These are phyloP conservation scores for Didymosphaeria variabile DNA, from an alignment of 2,329 filamentous ascomycete species.

Conservation along the genomic window DNA sequence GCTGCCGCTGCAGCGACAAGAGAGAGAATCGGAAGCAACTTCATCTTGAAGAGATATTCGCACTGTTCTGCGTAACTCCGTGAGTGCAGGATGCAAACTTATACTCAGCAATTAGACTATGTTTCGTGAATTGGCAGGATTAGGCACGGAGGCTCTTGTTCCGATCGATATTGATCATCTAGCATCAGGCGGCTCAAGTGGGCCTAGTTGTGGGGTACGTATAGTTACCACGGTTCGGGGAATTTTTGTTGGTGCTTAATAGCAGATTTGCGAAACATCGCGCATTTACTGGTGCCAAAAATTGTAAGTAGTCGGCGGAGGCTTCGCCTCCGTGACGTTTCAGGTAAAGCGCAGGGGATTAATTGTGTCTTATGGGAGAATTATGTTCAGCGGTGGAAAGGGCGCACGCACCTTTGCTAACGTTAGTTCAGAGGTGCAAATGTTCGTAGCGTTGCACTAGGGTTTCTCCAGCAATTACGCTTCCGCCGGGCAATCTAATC, in stretches of 20 bases:
- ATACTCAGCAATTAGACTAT: not conserved
- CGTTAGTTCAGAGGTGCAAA: not conserved
- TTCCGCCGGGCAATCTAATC: not conserved
- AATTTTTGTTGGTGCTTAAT: not conserved
- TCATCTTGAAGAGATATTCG: constrained; percentile 30
- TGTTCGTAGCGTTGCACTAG: not conserved
- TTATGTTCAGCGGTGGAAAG: not conserved
- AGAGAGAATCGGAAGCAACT: constrained; percentile 27
- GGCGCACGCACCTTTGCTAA: not conserved
- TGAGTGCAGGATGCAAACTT: not conserved
- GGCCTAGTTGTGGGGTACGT: not conserved
- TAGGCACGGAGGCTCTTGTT: not conserved
- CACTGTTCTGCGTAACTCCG: not conserved
- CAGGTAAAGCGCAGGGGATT: not conserved
- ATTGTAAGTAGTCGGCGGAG: not conserved
- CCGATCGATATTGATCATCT: not conserved
- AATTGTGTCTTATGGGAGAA: not conserved
- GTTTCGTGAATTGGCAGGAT: not conserved
- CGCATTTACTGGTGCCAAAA: not conserved
- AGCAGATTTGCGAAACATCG: not conserved
- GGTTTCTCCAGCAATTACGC: not conserved
- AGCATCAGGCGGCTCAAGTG: not conserved
- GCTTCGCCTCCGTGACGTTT: not conserved
- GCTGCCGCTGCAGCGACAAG: constrained; percentile 32
- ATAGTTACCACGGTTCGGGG: not conserved